These are phyloP conservation scores for Blastobotrys peoriensis DNA, from an alignment of 805 yeast species.

Conservation along the genomic window DNA sequence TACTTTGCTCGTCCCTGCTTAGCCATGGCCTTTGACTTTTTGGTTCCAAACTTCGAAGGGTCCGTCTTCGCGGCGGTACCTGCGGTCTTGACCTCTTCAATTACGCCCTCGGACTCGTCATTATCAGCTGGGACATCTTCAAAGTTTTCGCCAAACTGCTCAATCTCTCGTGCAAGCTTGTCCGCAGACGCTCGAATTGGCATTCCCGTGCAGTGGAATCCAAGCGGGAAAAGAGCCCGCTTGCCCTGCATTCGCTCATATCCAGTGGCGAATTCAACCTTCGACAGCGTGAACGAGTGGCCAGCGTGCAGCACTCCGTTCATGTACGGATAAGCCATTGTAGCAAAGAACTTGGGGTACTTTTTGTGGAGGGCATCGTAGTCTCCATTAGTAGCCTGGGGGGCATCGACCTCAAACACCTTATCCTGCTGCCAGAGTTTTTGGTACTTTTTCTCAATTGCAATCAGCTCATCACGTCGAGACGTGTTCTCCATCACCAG, in stretches of 20 bases:
- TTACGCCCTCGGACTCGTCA: conserved; percentile 41
- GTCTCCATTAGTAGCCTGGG: conserved; percentile 60
- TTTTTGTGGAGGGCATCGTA: conserved; percentile 67
- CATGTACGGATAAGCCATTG: conserved; percentile 99
- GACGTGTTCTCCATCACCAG: conserved; percentile 44
- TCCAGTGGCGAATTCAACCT: conserved; percentile 87
- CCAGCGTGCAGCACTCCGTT: conserved; percentile 98
- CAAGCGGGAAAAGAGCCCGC: conserved; percentile 88
- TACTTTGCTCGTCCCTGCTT: conserved; percentile 91
- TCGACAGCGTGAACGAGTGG: conserved; percentile 90
- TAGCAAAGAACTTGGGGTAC: conserved; percentile 81
- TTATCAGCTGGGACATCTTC: conserved; percentile 49
- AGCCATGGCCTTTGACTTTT: conserved; percentile 89
- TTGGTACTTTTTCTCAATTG: conserved; percentile 83
- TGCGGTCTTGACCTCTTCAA: conserved; percentile 19
- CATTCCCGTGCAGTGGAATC: conserved; percentile 99
- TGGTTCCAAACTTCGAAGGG: conserved; percentile 84
- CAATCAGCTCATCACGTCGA: conserved; percentile 91
- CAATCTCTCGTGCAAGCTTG: conserved; percentile 87
- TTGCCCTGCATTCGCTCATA: conserved; percentile 93
- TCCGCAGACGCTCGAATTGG: conserved; percentile 94
- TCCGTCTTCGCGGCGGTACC: conserved; percentile 51
- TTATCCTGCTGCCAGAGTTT: conserved; percentile 81
- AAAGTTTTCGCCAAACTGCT: conserved; percentile 80
- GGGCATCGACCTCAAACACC: conserved; percentile 83